A percentile compares a stretch with the other conserved stretches of the same genome.
phyloP scores from a whole-genome alignment of 2,329 filamentous ascomycete genomes.

The Setomelanomma holmii region DNA sequence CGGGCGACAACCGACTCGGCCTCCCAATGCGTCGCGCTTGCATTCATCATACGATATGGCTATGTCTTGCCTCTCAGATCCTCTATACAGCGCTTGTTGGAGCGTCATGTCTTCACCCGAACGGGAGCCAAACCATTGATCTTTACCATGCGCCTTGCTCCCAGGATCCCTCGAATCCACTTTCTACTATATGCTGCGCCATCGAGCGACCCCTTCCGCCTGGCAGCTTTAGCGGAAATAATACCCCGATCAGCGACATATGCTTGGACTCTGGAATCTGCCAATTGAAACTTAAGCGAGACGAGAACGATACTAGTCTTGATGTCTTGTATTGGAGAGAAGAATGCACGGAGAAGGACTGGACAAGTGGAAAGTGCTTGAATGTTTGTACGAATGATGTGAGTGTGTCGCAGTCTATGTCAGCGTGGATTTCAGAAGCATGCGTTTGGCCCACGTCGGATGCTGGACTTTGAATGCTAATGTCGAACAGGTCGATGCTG shows the following conservation, averaged over 20 bases:
- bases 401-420: neutral
- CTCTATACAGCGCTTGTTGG: neutral
- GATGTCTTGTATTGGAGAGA: neutral
- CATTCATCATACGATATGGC: neutral
- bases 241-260: neutral
- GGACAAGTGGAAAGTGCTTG: neutral
- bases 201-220: neutral
- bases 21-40: neutral
- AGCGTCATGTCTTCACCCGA: neutral
- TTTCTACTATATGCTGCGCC: constrained; percentile 1
- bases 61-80: neutral
- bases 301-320: neutral
- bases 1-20: neutral
- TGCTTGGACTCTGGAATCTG: neutral
- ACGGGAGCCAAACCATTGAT: neutral
- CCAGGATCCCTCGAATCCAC: neutral
- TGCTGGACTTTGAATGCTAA: neutral
- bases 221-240: neutral
- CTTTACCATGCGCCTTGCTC: neutral
- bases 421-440: no score
- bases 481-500: neutral
- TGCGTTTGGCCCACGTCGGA: neutral
- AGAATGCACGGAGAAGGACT: neutral
- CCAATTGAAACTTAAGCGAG: neutral
- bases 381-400: neutral